phyloP scores from a whole-genome alignment of 257 asterid species.

The Plantago elongata region DNA sequence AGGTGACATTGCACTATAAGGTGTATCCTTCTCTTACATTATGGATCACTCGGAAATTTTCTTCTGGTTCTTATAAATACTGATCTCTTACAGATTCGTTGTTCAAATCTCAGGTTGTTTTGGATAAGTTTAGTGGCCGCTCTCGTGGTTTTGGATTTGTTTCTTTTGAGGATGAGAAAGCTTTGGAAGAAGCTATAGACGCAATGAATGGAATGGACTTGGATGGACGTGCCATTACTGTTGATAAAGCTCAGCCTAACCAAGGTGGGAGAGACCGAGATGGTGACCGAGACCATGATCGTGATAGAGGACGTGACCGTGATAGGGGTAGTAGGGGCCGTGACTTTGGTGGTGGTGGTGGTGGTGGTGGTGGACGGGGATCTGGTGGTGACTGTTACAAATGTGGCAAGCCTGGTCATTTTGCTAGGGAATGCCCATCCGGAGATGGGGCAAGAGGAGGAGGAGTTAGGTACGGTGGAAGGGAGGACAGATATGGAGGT shows the following conservation, averaged over 20 bases:
- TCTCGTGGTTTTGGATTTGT: slow-evolving; percentile 95
- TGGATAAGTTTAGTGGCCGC: slow-evolving; percentile 74
- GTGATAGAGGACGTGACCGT: slow-evolving; percentile 54
- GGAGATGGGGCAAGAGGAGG: slow-evolving; percentile 58
- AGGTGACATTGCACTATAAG: slow-evolving; percentile 24
- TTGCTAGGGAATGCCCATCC: slow-evolving; percentile 89
- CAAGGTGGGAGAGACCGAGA: slow-evolving; percentile 69
- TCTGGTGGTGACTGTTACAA: slow-evolving; percentile 86
- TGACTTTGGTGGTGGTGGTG: slow-evolving; percentile 25
- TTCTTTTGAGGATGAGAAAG: slow-evolving; percentile 77
- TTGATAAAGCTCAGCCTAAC: slow-evolving; percentile 80
- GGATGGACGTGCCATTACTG: slow-evolving; percentile 85
- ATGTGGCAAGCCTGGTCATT: slow-evolving; percentile 97
- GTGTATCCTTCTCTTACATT: slow-evolving; percentile 27
- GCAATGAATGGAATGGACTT: slow-evolving; percentile 86
- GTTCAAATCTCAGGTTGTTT: slow-evolving; percentile 48
- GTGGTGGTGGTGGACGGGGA: slow-evolving; percentile 77
- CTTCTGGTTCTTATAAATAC: slow-evolving; percentile 7
- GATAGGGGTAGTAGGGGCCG: slow-evolving; percentile 30
- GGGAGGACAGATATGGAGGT: slow-evolving; percentile 56
- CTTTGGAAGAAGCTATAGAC: slow-evolving; percentile 90
- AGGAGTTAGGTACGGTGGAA: slow-evolving; percentile 50
- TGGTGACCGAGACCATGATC: slow-evolving; percentile 44
- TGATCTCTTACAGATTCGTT: slow-evolving; percentile 8
- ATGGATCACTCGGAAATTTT: slow-evolving; percentile 13